Percentiles rank a stretch among this genome's conserved stretches.
phyloP scores from a whole-genome alignment of 2,329 filamentous ascomycete species.

The Xylariaceae sp. region DNA sequence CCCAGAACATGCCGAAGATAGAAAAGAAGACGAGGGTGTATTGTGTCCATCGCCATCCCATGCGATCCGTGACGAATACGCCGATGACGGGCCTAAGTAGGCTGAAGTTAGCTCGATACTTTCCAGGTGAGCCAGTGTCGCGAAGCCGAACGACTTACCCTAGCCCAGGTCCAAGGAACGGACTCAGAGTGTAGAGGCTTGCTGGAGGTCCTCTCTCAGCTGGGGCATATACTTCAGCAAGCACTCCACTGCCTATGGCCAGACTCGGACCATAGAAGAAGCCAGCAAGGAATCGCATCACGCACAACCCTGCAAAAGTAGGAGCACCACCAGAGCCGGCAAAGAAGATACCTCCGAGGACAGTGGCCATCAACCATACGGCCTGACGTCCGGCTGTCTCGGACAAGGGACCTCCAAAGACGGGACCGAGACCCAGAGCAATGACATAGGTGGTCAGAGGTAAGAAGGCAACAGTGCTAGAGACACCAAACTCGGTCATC shows the following conservation, averaged over 20 bases:
- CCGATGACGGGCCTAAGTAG: constrained; percentile 40
- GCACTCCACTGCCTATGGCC: constrained; percentile 44
- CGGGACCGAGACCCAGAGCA: constrained; percentile 55
- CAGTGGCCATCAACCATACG: constrained; percentile 44
- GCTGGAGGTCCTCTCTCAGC: constrained; percentile 38
- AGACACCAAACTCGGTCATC: constrained; percentile 49
- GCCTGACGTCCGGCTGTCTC: constrained; percentile 53
- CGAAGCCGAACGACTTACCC: constrained; percentile 33
- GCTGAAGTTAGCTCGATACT: no score
- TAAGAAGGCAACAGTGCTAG: constrained; percentile 52
- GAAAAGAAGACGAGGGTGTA: constrained; percentile 46
- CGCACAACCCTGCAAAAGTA: constrained; percentile 44
- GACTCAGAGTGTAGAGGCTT: constrained; percentile 44
- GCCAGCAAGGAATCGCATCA: constrained; percentile 54
- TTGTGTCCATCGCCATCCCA: constrained; percentile 51
- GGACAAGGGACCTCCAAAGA: constrained; percentile 54
- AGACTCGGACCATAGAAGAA: constrained; percentile 46
- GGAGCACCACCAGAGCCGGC: constrained; percentile 50
- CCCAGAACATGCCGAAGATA: constrained; percentile 30
- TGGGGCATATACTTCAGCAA: constrained; percentile 44
- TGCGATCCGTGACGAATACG: constrained; percentile 40
- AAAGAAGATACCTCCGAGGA: constrained; percentile 50
- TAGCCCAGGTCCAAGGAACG: constrained; percentile 49
- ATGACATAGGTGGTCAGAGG: constrained; percentile 57
- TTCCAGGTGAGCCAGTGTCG: neutral